Base-by-base conservation (phyloP, 306 rosid species). In the Erythrophleum fordii region DNA sequence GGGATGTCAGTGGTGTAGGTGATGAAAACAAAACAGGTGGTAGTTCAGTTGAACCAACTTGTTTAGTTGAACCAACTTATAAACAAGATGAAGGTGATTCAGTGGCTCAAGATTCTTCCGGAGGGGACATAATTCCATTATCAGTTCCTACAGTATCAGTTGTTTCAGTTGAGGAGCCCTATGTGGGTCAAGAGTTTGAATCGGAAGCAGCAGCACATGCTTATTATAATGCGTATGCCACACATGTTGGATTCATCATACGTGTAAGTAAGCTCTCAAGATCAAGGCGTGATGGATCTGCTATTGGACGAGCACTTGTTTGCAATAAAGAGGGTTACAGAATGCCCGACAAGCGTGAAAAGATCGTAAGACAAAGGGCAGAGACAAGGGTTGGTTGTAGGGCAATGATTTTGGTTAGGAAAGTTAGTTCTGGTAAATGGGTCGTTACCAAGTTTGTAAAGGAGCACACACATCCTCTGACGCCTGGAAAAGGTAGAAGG, bases 301-400 rank as follows among this genome's bases (percentile, higher is more conserved):
- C 94, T 68, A 95, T 93, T 85, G 99, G 98, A 13, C 97, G 99
- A 52, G 93, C 97, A 53, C 93, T 95, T 68, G 99, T 93, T 69
- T 95, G 99, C 88, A 95, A 95, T 80, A 95, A 95, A 85, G 99
- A 95, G 88, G 99, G 99, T 68, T 95, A 82, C 79, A 89, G 98
- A 80, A 93, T 93, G 97, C 94, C 98, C 18, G 99, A 93, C 84
- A 91, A 88, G 86, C 99, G 99, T 16, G 99, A 95, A 84, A 93
- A 95, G 64, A 83, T 95, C 83, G 97, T 93, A 51, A 89, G 98
- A 90, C 98, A 93, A 81, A 89, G 99, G 83, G 97, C 96, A 0
- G 98, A 93, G 90, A 94, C 98, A 37, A 91, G 98, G 88, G 98
- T 92, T 26, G 98, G 97, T 80, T 94, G 98, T 88, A 79, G 93